Base-by-base conservation (phyloP, 2,329 filamentous ascomycete genomes). In the Teratosphaeria gauchensis region DNA sequence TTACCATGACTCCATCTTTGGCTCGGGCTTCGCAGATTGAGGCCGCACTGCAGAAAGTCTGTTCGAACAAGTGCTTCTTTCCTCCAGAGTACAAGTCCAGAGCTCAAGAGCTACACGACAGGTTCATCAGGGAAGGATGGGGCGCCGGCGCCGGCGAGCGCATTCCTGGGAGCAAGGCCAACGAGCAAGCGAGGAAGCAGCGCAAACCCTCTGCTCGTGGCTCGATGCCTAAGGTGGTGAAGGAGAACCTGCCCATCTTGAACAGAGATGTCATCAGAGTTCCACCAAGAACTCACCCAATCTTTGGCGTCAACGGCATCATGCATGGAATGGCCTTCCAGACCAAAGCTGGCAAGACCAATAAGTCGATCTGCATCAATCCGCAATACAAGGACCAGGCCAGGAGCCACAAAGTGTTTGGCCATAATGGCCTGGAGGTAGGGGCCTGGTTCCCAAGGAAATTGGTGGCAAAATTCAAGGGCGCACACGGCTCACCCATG, bases 381-480 rank as follows among this genome's bases (percentile, higher is more conserved):
- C 48, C 1, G 54, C 31, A 57, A 52, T 35, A 56, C 28, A 52
- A 58, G 8, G 54, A 62, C 38, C 35, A 56, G 9, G 58, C 60
- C 24, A 54, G 58, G 21, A 58, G 62, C 24, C 53, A 59, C 9
- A 67, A 63, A 48, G 62, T 65, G 6, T 63, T 58, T 21, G 65
- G 67, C 1, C 60, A 67, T 55, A 69, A 69, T 56, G 64, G 61
- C 33, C 53, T 68, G 4, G 33, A 59, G 24, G 59, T 66, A 1
- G 66, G 66, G 0, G 54, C 59, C 2, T 69, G 66, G 66, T 69
- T 62, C 33, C 63, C 65, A 0, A 56, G 42, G 19, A 65, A 65
- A 16, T 56, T 69, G 0, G 57, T 63, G 5, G 65, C 67, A 1
- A 48, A 66, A 0, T 68, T 66, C 31, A 56, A 62, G 19, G 67